Evolutionary conservation across 2,329 filamentous ascomycete genomes (phyloP), one percentile per base, ranked within the genome.

Genomic region (Zarea fungicola): DNA sequence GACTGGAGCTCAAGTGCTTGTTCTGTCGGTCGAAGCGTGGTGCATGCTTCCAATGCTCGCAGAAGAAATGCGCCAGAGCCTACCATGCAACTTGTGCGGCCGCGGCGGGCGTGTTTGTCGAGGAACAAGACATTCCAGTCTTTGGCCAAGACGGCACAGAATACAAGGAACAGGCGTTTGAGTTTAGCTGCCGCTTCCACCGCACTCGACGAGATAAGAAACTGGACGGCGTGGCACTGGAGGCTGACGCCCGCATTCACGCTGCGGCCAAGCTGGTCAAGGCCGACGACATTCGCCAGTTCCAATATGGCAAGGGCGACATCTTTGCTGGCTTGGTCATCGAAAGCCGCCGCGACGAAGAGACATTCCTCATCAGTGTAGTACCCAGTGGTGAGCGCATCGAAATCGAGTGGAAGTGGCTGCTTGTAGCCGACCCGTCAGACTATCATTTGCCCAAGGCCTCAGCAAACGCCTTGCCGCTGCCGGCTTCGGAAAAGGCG

Each of bases 1-100:
- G 92, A 18, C 72, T 95, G 57, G 90, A 95, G 22, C 83, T 97
- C 57, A 96, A 95, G 67, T 99, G 93, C 66, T 83, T 95, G 53
- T 96, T 89, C 69, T 99, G 93, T 63, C 88, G 91, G 28, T 95
- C 90, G 26, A 95, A 93, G 66, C 87, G 87, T 50, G 93, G 93
- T n/a, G 89, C 89, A 14, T 96, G 92, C 69, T 95, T 99, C 70
- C 92, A 97, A 66, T 99, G 93, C 68, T 95, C 89, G 1, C 85
- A 89, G 58, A 92, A 91, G 72, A 97, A 96, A 65, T 99, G 93
- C 60, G 86, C 89, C 4, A 78, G 93, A 55, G 86, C 92, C 8
- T 99, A 96, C 67, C 93, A 99, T 64, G 88, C 92, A 14, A 97
- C 91, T 2, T 99, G 93, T 64, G 93, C 93, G 3, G 85, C 90